Evolutionary conservation across 495 filamentous ascomycete species (phyloP).

Genomic region (Oleoguttula mirabilis): DNA sequence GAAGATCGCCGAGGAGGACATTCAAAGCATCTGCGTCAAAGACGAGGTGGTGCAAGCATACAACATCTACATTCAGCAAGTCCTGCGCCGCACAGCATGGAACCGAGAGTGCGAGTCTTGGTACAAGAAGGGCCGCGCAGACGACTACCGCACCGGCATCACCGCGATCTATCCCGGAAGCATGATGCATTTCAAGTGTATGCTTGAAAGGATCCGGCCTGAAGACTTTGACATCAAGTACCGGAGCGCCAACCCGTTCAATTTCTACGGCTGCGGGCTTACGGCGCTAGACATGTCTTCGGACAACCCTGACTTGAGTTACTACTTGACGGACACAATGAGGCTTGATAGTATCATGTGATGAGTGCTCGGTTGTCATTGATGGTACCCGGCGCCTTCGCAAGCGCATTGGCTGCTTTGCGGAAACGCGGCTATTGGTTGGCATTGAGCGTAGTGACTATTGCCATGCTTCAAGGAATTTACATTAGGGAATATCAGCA

Average conservation of each 20-base stretch:
- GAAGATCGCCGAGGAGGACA: conserved; percentile 10
- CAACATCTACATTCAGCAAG: neutral
- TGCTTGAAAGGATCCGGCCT: neutral
- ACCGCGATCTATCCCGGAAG: neutral
- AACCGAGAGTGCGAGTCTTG: conserved; percentile 40
- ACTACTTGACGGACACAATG: no score
- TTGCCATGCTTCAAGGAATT: no score
- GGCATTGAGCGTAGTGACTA: no score
- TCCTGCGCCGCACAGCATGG: conserved; percentile 36
- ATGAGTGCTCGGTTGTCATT: no score
- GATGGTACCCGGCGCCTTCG: no score
- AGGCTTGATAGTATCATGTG: no score
- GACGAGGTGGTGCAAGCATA: neutral
- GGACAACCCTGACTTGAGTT: no score
- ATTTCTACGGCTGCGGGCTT: neutral
- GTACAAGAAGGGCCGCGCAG: conserved; percentile 32
- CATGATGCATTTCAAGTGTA: neutral
- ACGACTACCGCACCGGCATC: neutral
- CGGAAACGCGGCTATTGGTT: no score
- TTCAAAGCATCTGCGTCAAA: neutral
- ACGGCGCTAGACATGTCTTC: no score
- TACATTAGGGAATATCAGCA: no score
- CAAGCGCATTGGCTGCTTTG: no score
- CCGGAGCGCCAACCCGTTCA: neutral
- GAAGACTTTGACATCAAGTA: neutral